Evolutionary conservation across 169 alveolate species (phyloP), one percentile per base, ranked within the genome.

Genomic region (Plasmodium chabaudi): DNA sequence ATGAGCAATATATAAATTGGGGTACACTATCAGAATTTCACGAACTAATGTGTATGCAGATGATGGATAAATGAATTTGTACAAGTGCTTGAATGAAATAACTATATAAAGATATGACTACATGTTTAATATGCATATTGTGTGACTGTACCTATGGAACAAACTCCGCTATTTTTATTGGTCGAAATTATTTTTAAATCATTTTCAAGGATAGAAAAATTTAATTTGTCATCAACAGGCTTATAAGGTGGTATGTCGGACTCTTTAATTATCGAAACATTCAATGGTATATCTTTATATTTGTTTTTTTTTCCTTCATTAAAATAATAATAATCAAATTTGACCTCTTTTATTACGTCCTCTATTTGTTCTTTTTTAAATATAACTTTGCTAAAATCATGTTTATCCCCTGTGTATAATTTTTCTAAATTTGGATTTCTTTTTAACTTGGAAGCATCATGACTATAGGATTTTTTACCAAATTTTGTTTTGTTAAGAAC

Each of bases 131-230:
- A 34, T 34, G 42, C 42, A 3, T 3, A 34, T 34, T 34, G 1
- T 5, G 42, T 23, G 25, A 39, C 47, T 59, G 39, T 64, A 63
- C 94, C 94, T 59, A 87, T 69, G n/a, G 91, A 87, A 13, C 91
- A 72, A 1, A 49, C 70, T 34, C 88, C 55, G 60, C 86, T 92
- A 13, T 87, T 88, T 53, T 87, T 87, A 87, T 94, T 95, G 34
- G 93, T 75, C 10, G 96, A 91, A 21, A 95, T 96, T 44, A 95
- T 95, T 68, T 93, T 68, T 34, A 93, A 88, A 74, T 97, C 98
- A 71, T 96, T 96, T 67, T 94, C 97, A 77, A 96, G 93, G 90
- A 87, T 89, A 64, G 98, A 95, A 90, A 92, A 95, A 88, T 94
- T 94, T 63, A 95, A 70, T 25, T 87, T 79, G 17, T 92, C 77